These are phyloP conservation scores for Aspergillus biplanus DNA, from an alignment of 495 filamentous ascomycete genomes.

Conservation along the genomic window DNA sequence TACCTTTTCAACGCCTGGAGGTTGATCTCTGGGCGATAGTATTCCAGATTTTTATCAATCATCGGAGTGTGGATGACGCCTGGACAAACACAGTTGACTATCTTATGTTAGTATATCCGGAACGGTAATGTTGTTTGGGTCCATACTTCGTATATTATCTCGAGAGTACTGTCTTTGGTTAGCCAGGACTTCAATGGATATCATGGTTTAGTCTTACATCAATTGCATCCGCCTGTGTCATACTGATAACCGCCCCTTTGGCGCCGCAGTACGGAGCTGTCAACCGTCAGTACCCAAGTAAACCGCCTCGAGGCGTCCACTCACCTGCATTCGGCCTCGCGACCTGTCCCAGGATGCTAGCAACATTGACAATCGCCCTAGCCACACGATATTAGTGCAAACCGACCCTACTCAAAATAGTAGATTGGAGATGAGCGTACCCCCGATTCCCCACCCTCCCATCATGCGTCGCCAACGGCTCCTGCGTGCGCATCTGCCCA, in stretches of 20 bases:
- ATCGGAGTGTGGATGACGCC: neutral
- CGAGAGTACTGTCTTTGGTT: neutral
- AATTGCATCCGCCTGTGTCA: constrained; percentile 2
- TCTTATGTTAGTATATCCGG: neutral
- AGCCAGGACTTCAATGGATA: neutral
- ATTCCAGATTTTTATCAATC: neutral
- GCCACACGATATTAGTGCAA: neutral
- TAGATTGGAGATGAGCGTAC: neutral
- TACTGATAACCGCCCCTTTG: neutral
- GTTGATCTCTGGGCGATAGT: constrained; percentile 4
- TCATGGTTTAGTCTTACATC: neutral
- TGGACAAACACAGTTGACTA: constrained; percentile 2
- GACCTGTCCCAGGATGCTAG: neutral
- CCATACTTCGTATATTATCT: constrained; percentile 7
- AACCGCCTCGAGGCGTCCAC: neutral
- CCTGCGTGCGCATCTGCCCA: constrained; percentile 4
- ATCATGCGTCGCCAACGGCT: constrained; percentile 5
- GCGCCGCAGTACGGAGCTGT: neutral
- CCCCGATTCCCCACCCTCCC: constrained; percentile 5
- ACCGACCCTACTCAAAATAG: no score
- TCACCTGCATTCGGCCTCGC: neutral
- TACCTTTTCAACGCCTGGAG: neutral
- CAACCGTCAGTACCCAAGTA: no score
- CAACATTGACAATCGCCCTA: constrained; percentile 4
- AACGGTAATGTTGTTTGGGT: neutral